Percentiles rank a stretch among this genome's conserved stretches.
Conservation (phyloP, 306 rosid species). For the Luffa aegyptiaca region DNA sequence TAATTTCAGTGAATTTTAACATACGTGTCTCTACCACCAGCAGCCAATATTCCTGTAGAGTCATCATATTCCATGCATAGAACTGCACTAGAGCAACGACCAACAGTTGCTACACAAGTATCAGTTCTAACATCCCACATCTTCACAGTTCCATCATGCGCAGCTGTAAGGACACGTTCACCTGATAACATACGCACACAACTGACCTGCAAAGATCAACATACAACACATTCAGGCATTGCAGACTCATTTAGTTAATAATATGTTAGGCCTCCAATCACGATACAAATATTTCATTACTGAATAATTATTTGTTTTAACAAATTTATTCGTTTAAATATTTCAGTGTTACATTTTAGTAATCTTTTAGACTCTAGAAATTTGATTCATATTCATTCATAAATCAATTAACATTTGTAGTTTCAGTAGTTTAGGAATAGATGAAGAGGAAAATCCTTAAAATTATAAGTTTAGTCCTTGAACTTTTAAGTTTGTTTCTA, state of each 20-base stretch:
- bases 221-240: slow-evolving; percentile 21
- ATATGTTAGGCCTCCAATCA: not conserved
- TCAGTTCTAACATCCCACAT: slow-evolving; percentile 99
- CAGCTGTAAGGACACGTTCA: slow-evolving; percentile 92
- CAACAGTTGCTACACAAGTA: slow-evolving; percentile 97
- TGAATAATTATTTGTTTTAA: too few relatives aligned
- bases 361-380: not conserved
- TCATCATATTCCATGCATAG: slow-evolving; percentile 96
- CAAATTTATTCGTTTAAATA: too few relatives aligned
- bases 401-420: not conserved
- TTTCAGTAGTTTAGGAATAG: not conserved
- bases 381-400: not conserved
- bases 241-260: not conserved
- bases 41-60: slow-evolving; percentile 83
- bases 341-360: not conserved
- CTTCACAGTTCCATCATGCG: slow-evolving; percentile 95
- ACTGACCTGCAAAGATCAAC: slow-evolving; percentile 57
- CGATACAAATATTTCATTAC: too few relatives aligned
- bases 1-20: slow-evolving; percentile 19
- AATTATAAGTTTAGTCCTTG: too few relatives aligned
- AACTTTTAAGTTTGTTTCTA: too few relatives aligned
- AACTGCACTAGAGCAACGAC: slow-evolving; percentile 95
- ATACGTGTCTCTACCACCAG: slow-evolving; percentile 95
- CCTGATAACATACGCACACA: slow-evolving; percentile 94
- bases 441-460: not conserved